Conservation (phyloP, 2,329 filamentous ascomycete species). For the Cladosporium oxysporum region DNA sequence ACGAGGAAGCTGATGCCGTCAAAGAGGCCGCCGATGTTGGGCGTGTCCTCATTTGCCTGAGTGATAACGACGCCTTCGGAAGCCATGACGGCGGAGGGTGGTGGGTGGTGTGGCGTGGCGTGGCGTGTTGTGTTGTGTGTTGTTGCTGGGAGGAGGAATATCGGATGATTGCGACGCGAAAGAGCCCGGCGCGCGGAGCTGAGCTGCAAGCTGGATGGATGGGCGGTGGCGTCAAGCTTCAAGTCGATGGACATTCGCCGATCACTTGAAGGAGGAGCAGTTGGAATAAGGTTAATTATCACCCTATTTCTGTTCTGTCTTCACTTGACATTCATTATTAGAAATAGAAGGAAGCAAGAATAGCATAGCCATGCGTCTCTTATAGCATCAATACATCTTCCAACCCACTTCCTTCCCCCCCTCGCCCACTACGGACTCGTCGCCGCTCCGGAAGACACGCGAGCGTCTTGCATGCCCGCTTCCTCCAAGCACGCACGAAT, state of each 20-base stretch:
- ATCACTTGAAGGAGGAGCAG: not conserved
- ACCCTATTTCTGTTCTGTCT: not conserved
- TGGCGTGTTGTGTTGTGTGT: not conserved
- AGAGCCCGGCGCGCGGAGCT: not conserved
- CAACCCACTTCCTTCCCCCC: not conserved
- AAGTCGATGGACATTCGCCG: not conserved
- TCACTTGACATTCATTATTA: not conserved
- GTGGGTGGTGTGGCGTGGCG: not conserved
- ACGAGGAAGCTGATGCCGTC: constrained; percentile 60
- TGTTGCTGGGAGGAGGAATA: not conserved
- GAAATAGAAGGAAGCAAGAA: not conserved
- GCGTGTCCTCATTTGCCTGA: constrained; percentile 32
- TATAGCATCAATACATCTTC: too few species aligned
- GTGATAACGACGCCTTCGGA: constrained; percentile 30
- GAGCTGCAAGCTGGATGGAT: not conserved
- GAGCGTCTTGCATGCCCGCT: not conserved
- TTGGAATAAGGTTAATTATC: not conserved
- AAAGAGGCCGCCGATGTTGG: constrained; percentile 51
- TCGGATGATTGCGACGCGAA: not conserved
- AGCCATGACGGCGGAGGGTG: constrained; percentile 27
- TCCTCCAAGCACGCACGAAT: not conserved
- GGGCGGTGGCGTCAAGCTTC: not conserved
- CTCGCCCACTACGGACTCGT: not conserved
- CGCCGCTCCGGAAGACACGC: not conserved
- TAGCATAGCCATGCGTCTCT: too few species aligned